Evolutionary conservation across 2,329 filamentous ascomycete species (phyloP).

Genomic region (Scytalidium lignicola): DNA sequence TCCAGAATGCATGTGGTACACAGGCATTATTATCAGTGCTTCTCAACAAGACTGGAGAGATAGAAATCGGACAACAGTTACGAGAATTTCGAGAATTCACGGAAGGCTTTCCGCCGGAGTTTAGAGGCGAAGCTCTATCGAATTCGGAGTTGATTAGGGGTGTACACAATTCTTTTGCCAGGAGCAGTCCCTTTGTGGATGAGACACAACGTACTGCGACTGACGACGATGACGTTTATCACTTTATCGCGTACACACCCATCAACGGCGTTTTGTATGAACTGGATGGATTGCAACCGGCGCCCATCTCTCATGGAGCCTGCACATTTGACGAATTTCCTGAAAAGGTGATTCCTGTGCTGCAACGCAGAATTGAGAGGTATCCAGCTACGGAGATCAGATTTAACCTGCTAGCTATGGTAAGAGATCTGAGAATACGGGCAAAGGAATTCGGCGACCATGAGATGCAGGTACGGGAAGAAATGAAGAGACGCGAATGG

Average conservation of each 20-base stretch:
- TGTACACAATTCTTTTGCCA: conserved; percentile 70
- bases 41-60: conserved; percentile 68
- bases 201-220: conserved; percentile 71
- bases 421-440: conserved; percentile 71
- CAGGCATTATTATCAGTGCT: conserved; percentile 90
- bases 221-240: conserved; percentile 86
- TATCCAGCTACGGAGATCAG: conserved; percentile 86
- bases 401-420: conserved; percentile 94
- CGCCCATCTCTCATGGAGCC: conserved; percentile 81
- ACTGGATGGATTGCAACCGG: conserved; percentile 88
- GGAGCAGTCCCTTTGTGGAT: conserved; percentile 81
- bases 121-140: conserved; percentile 65
- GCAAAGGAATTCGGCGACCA: conserved; percentile 78
- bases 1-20: conserved; percentile 97
- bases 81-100: conserved; percentile 69
- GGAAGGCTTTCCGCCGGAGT: conserved; percentile 58
- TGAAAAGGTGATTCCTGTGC: conserved; percentile 75
- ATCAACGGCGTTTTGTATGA: conserved; percentile 82
- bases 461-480: conserved; percentile 73
- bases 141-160: conserved; percentile 57
- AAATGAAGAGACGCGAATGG: conserved; percentile 81
- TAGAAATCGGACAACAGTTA: conserved; percentile 58
- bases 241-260: conserved; percentile 93
- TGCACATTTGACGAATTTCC: conserved; percentile 71
- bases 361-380: conserved; percentile 75